phyloP scores from a whole-genome alignment of 257 asterid genomes.

The Linderniella brevidens region DNA sequence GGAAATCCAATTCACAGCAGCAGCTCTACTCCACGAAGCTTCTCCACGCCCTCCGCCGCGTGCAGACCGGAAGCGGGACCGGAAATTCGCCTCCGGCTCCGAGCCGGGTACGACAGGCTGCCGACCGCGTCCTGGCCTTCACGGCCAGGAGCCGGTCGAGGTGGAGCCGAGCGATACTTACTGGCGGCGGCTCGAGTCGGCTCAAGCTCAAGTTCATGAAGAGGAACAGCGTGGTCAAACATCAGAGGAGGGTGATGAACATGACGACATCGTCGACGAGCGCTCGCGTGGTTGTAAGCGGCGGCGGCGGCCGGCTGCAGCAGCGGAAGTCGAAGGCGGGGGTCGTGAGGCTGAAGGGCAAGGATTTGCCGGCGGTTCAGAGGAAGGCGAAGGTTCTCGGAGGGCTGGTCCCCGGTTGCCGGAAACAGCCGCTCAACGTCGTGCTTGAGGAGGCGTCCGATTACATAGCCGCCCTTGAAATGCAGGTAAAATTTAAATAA shows the following conservation, averaged over 20 bases:
- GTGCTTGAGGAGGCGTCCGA: constrained; percentile 77
- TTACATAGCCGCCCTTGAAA: constrained; percentile 86
- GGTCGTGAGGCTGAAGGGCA: constrained; percentile 42
- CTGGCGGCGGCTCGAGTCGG: constrained; percentile 22
- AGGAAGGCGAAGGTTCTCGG: constrained; percentile 55
- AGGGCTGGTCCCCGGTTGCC: constrained; percentile 81
- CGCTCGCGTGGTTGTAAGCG: no score
- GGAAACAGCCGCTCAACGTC: constrained; percentile 75
- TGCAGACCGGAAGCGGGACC: constrained; percentile 20
- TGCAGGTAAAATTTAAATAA: constrained; percentile 49
- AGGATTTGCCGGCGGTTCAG: constrained; percentile 67
- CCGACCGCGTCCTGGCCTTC: constrained; percentile 57
- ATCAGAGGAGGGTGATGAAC: constrained; percentile 31
- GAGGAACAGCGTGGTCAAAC: constrained; percentile 31
- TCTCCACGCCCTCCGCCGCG: constrained; percentile 74
- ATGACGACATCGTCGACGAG: constrained; percentile 16
- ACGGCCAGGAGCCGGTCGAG: constrained; percentile 72
- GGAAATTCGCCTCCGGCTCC: constrained; percentile 17
- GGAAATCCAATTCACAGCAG: constrained; percentile 80
- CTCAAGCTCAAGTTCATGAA: constrained; percentile 67
- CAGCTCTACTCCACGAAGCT: constrained; percentile 80
- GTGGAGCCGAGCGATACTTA: constrained; percentile 92
- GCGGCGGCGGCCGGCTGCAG: constrained; percentile 25
- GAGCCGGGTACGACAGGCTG: constrained; percentile 68
- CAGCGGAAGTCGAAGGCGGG: constrained; percentile 53